Evolutionary conservation across 2,329 filamentous ascomycete genomes (phyloP).

Genomic region (Colletotrichum musae): DNA sequence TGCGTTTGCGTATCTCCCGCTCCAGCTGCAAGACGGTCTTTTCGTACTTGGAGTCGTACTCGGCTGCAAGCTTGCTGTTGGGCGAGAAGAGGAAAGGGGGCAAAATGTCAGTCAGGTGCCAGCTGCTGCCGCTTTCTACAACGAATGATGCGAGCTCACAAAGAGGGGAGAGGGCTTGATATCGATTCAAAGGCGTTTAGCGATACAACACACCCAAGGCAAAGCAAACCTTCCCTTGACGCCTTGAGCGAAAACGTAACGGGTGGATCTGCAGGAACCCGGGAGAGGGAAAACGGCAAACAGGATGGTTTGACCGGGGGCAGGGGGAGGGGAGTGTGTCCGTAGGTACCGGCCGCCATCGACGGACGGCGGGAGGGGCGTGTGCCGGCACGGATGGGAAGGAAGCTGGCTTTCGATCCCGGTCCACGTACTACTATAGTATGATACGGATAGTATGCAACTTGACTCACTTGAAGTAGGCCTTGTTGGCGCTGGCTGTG

Average conservation of each 20-base stretch:
- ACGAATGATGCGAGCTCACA: background rate
- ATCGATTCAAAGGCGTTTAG: background rate
- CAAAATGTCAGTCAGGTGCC: background rate
- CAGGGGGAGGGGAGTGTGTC: background rate
- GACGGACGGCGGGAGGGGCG: background rate
- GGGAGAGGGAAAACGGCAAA: slow-evolving; percentile 12
- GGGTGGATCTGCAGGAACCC: slow-evolving; percentile 37
- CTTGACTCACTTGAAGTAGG: slow-evolving; percentile 41
- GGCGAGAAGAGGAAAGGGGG: background rate
- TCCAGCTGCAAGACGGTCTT: slow-evolving; percentile 69
- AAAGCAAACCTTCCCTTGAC: background rate
- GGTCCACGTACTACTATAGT: background rate
- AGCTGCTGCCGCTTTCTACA: background rate
- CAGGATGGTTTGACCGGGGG: background rate
- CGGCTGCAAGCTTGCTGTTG: slow-evolving; percentile 64
- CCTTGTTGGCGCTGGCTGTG: slow-evolving; percentile 40
- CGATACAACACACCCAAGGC: background rate
- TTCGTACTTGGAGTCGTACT: slow-evolving; percentile 71
- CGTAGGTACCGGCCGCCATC: background rate
- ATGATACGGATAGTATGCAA: background rate
- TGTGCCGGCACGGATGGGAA: slow-evolving; percentile 1
- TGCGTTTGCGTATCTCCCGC: slow-evolving; percentile 64
- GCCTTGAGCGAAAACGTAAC: background rate
- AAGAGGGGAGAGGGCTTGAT: background rate
- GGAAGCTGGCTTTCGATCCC: background rate